phyloP scores from a whole-genome alignment of 2,329 filamentous ascomycete genomes.

The Neofusicoccum sp. region DNA sequence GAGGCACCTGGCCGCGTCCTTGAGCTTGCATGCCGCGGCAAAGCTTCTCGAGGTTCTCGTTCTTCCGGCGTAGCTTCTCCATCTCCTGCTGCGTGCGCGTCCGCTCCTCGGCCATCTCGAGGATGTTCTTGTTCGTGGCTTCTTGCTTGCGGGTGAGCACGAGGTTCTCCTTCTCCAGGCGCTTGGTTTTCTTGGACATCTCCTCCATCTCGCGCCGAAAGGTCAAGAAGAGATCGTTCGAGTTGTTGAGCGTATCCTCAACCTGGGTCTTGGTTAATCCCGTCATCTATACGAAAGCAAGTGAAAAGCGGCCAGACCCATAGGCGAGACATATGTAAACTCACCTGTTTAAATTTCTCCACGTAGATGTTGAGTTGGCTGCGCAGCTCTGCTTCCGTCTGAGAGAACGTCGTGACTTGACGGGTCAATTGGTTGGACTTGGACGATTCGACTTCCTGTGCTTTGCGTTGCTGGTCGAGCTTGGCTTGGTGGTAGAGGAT shows the following conservation, averaged over 20 bases:
- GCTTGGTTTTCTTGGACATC: constrained; percentile 98
- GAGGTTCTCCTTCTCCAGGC: constrained; percentile 94
- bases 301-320: constrained; percentile 16
- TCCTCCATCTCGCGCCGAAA: constrained; percentile 99
- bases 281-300: constrained; percentile 24
- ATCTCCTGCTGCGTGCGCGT: constrained; percentile 71
- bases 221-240: constrained; percentile 93
- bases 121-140: constrained; percentile 87
- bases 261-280: constrained; percentile 62
- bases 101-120: constrained; percentile 95
- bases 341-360: constrained; percentile 99
- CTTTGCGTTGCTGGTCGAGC: constrained; percentile 85
- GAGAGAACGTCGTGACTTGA: constrained; percentile 92
- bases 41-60: constrained; percentile 87
- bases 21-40: constrained; percentile 97
- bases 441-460: constrained; percentile 74
- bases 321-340: constrained; percentile 18
- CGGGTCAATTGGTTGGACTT: constrained; percentile 82
- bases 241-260: constrained; percentile 97
- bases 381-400: constrained; percentile 89
- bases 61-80: constrained; percentile 78
- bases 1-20: constrained; percentile 68
- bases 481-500: constrained; percentile 88
- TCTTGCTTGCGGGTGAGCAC: constrained; percentile 89
- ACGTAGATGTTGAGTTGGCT: constrained; percentile 98